These are phyloP conservation scores for Penicillium sp. DNA, from an alignment of 2,329 filamentous ascomycete genomes.

Conservation along the genomic window DNA sequence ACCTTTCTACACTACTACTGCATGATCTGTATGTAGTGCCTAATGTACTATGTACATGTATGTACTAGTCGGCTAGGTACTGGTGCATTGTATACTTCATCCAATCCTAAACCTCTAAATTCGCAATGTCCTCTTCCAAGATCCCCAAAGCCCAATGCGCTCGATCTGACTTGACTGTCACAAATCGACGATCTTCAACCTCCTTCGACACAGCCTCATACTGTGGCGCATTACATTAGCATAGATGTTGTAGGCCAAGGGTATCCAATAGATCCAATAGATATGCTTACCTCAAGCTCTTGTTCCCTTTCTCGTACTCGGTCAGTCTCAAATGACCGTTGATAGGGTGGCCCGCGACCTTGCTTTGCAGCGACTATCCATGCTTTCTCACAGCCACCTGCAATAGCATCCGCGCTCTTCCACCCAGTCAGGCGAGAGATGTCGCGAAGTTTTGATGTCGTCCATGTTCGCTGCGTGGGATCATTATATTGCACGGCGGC, in stretches of 20 bases:
- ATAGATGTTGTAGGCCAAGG: not conserved
- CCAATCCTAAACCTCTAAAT: slow-evolving; percentile 46
- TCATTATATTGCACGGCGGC: slow-evolving; percentile 72
- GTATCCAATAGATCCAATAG: not conserved
- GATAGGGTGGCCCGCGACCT: slow-evolving; percentile 68
- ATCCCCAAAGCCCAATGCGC: slow-evolving; percentile 71
- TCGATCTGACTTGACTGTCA: slow-evolving; percentile 57
- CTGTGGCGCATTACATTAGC: slow-evolving; percentile 19
- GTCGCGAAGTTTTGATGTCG: slow-evolving; percentile 63
- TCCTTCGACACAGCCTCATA: slow-evolving; percentile 19
- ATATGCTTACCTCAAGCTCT: slow-evolving; percentile 11
- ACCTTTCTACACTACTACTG: not conserved
- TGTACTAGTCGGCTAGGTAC: no score
- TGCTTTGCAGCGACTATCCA: slow-evolving; percentile 69
- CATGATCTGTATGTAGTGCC: not conserved
- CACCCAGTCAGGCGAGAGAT: slow-evolving; percentile 76
- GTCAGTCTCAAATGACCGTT: slow-evolving; percentile 24
- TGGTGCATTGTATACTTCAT: not conserved
- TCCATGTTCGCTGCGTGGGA: slow-evolving; percentile 64
- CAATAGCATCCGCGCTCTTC: slow-evolving; percentile 73
- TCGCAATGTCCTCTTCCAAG: slow-evolving; percentile 66
- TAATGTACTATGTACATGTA: slow-evolving; percentile 2
- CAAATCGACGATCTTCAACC: slow-evolving; percentile 42
- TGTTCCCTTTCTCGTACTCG: slow-evolving; percentile 4
- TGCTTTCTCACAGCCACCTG: slow-evolving; percentile 69